Conservation (phyloP, 164 flowering plant genomes). For the Kalanchoe fedtschenkoi region DNA sequence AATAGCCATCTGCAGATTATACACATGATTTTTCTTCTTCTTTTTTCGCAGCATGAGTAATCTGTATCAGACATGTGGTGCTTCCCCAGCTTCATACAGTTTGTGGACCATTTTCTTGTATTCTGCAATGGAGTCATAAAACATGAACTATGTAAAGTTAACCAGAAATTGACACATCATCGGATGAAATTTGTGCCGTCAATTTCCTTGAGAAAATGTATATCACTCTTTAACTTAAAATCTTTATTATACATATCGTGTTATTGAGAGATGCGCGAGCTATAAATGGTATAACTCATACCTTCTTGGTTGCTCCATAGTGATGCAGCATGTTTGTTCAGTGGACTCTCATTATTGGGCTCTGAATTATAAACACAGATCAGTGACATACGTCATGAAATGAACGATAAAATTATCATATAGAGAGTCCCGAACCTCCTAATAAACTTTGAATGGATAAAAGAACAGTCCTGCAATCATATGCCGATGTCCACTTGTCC, state of each 20-base stretch:
- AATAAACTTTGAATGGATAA: slow-evolving; percentile 62
- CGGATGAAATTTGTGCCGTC: too few species aligned
- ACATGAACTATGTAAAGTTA: not conserved
- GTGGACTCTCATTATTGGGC: slow-evolving; percentile 63
- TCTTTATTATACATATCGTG: not conserved
- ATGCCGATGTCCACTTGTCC: slow-evolving; percentile 85
- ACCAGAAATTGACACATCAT: not conserved
- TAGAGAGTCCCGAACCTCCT: slow-evolving; percentile 38
- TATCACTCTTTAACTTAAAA: not conserved
- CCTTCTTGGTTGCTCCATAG: slow-evolving; percentile 62
- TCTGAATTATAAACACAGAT: slow-evolving; percentile 24
- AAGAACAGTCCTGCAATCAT: slow-evolving; percentile 69
- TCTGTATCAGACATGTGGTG: slow-evolving; percentile 28
- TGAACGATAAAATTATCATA: not conserved
- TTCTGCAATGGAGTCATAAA: slow-evolving; percentile 24
- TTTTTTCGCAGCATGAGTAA: not conserved
- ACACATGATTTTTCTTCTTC: not conserved
- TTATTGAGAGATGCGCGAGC: not conserved
- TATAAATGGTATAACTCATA: slow-evolving; percentile 7
- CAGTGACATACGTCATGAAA: not conserved
- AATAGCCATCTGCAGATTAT: not conserved
- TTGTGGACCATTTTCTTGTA: slow-evolving; percentile 52
- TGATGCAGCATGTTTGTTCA: slow-evolving; percentile 55
- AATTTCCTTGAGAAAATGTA: not conserved
- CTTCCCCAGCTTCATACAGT: slow-evolving; percentile 40